phyloP scores from a whole-genome alignment of 192 early-diverging fungal genomes.

The Polychytrium aggregatum region DNA sequence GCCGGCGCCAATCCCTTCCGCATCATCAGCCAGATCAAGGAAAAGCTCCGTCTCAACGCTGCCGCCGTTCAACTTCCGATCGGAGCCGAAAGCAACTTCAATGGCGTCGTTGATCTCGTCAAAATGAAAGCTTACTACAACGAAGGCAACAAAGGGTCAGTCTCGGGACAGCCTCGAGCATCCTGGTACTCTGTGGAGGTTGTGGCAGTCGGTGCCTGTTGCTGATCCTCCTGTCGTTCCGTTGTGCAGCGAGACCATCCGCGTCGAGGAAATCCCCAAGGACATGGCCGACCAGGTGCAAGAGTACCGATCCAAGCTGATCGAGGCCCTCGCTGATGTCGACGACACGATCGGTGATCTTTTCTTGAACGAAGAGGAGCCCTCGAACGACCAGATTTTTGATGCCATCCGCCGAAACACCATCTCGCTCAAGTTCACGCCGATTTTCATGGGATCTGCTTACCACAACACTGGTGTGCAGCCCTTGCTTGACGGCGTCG shows the following conservation, averaged over 20 bases:
- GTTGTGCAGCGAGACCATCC: constrained; percentile 52
- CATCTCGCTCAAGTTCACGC: constrained; percentile 56
- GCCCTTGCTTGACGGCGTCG: constrained; percentile 81
- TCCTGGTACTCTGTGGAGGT: no score
- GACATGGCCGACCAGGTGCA: constrained; percentile 25
- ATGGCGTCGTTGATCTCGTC: constrained; percentile 87
- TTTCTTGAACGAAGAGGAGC: constrained; percentile 61
- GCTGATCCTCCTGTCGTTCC: constrained; percentile 47
- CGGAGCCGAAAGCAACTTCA: constrained; percentile 74
- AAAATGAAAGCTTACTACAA: constrained; percentile 80
- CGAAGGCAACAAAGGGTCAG: constrained; percentile 79
- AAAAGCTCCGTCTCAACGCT: constrained; percentile 33
- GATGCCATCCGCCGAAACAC: constrained; percentile 67
- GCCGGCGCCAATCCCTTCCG: constrained; percentile 53
- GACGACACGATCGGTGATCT: constrained; percentile 81
- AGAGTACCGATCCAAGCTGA: constrained; percentile 56
- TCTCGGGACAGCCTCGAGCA: no score
- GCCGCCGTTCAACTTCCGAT: constrained; percentile 49
- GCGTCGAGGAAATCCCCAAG: constrained; percentile 29
- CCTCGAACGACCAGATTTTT: constrained; percentile 59
- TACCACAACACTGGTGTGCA: constrained; percentile 91
- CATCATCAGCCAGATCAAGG: constrained; percentile 49
- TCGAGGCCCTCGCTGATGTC: constrained; percentile 75
- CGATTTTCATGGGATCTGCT: constrained; percentile 83
- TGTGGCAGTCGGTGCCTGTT: constrained; percentile 26